Percentiles rank a stretch among this genome's conserved stretches.
Conservation (phyloP, 768 basidiomycete species). For the Hysterangium stoloniferum region DNA sequence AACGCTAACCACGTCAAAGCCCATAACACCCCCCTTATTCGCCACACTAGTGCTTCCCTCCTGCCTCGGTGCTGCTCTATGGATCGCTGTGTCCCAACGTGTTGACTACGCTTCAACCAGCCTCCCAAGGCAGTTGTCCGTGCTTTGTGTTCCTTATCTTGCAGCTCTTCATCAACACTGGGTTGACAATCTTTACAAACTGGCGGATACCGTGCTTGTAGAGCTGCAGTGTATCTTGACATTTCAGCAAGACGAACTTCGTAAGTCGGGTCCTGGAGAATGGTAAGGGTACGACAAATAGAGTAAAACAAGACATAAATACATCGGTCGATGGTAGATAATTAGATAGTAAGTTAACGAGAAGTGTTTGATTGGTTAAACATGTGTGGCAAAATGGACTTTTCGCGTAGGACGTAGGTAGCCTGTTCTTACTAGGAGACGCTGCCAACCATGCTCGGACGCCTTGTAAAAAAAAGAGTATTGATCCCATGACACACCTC, state of each 20-base stretch:
- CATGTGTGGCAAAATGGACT: constrained; percentile 80
- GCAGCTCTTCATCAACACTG: constrained; percentile 75
- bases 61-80: constrained; percentile 34
- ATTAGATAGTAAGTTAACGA: constrained; percentile 80
- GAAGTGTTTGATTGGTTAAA: constrained; percentile 86
- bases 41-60: constrained; percentile 57
- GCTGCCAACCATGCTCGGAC: constrained; percentile 33
- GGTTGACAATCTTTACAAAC: constrained; percentile 73
- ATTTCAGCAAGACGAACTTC: constrained; percentile 51
- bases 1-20: constrained; percentile 35
- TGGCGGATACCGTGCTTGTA: constrained; percentile 80
- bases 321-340: constrained; percentile 80
- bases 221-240: constrained; percentile 62
- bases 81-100: constrained; percentile 28
- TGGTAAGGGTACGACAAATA: constrained; percentile 1
- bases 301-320: constrained; percentile 25
- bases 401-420: constrained; percentile 47
- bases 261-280: constrained; percentile 68
- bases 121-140: constrained; percentile 67
- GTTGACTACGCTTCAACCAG: constrained; percentile 49
- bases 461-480: neutral
- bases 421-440: constrained; percentile 58
- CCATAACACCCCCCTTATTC: constrained; percentile 63
- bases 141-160: constrained; percentile 74
- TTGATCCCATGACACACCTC: constrained; percentile 40